Base-by-base conservation (phyloP, 2,329 filamentous ascomycete species). In the Fusarium nematophilum region DNA sequence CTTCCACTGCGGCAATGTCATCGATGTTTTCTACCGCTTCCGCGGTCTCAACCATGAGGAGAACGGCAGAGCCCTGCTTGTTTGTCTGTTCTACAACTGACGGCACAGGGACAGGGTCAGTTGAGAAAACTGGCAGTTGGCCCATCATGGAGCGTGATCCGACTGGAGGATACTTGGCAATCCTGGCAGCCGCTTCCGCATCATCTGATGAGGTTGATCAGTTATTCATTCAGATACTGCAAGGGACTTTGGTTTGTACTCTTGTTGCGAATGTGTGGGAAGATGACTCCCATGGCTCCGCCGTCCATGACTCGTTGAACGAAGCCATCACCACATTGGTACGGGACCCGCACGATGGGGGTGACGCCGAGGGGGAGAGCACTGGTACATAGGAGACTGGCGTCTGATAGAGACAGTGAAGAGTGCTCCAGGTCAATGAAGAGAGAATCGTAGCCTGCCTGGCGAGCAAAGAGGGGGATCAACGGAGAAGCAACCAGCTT, bases 341-440 rank as follows among this genome's bases (percentile, higher is more conserved):
- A 58, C 1, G 73, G 73, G 3, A 75, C 71, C 2, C 73, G 67
- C 1, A 75, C 73, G 51, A 74, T 70, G 0, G 72, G 73, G 0
- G 71, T 70, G 9, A 73, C 64, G 4, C 72, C 73, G 2, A 53
- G 53, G 1, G 56, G 50, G 6, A 73, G 55, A 1, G 68, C 62
- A 4, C 56, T 64, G 50, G n/a, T n/a, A n/a, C 70, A 73, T 1
- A 75, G 59, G 13, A 67, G 65, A 51, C 68, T 70, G 2, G 69
- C 68, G 18, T 75, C 67, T 14, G 66, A 60, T 4, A 75, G 42
- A 0, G 72, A 72, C 4, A 77, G 56, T 3, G 61, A 63, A 5
- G 72, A 71, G 38, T 77, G 75, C 57, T 78, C 75, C 6, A 77
- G 63, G 29, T 78, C 76, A 52, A 78, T 76, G 60, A 77, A 77